Evolutionary conservation across 2,329 filamentous ascomycete genomes (phyloP), one percentile per base, ranked within the genome.

Genomic region (Rhynchosporium graminicola): DNA sequence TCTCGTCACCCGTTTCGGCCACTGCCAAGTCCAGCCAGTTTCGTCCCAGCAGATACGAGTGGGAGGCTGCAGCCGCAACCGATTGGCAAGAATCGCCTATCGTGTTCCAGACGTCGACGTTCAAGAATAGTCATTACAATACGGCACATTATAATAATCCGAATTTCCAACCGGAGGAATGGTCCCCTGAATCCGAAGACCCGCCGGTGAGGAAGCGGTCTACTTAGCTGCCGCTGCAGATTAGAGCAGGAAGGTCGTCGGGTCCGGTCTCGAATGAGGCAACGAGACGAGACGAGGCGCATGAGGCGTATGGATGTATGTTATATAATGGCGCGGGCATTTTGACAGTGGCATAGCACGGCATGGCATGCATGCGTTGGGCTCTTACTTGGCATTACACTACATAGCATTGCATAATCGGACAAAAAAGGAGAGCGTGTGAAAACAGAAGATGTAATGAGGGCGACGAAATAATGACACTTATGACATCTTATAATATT

Each of bases 41-140:
- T 61, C 65, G 73, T 2, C 73, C 72, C 5, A 74, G 72, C 38
- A 73, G 72, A 63, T 74, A 73, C 42, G 72, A 74, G 48, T 73
- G 68, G 68, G 70, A 70, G 40, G 68, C 67, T 15, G 68, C 69
- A 26, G 69, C 60, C n/a, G 51, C 51, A 26, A 54, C 68, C 20
- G 72, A 71, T 65, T 70, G 69, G 67, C 69, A 71, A 48, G 70
- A 72, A 40, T 67, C 67, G 1, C 68, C 69, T 12, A 67, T 71
- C 10, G 65, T 67, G 45, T 73, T 74, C 29, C 69, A 74, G 59
- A 87, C 83, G 2, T 81, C 78, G 57, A 84, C 83, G 1, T 89
- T 89, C 70, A 86, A 86, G 70, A 87, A 88, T 67, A 86, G 82
- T 58, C 83, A 88, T 60, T 87, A 84, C 75, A 89, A 88, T 69